Percentiles rank a stretch among this genome's conserved stretches.
Conservation (phyloP, 805 yeast species). For the Suhomyces pyralidae region DNA sequence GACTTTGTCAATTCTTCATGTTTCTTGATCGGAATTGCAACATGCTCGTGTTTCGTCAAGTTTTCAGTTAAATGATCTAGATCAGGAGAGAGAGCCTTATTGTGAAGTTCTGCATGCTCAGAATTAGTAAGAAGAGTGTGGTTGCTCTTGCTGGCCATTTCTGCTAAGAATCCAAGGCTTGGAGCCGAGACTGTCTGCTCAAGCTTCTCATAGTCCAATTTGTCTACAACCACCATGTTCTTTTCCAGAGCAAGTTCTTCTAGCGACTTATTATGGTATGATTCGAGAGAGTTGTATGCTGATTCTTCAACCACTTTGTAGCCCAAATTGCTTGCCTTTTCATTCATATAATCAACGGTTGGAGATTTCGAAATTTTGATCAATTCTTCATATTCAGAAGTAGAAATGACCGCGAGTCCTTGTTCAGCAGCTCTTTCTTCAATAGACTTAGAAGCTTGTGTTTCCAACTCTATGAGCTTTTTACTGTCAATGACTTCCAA, state of each 20-base stretch:
- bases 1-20: slow-evolving; percentile 15
- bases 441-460: slow-evolving; percentile 4
- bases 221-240: slow-evolving; percentile 4
- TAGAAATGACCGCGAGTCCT: slow-evolving; percentile 12
- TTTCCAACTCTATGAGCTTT: slow-evolving; percentile 7
- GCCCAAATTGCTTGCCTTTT: slow-evolving; percentile 1
- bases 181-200: slow-evolving; percentile 9
- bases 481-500: slow-evolving; percentile 6
- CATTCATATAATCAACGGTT: slow-evolving; percentile 4
- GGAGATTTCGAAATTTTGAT: not conserved
- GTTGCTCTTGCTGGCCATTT: not conserved
- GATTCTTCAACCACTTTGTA: not conserved
- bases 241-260: slow-evolving; percentile 3
- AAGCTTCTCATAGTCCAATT: slow-evolving; percentile 1
- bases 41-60: slow-evolving; percentile 1
- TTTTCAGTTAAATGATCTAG: not conserved
- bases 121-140: not conserved
- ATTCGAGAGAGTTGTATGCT: not conserved
- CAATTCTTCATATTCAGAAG: not conserved
- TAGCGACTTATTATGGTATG: not conserved
- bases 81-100: slow-evolving; percentile 4
- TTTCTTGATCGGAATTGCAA: slow-evolving; percentile 12
- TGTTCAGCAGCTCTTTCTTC: slow-evolving; percentile 7
- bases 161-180: slow-evolving; percentile 8
- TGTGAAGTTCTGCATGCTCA: not conserved